Evolutionary conservation across 2,329 filamentous ascomycete species (phyloP), one percentile per base, ranked within the genome.

Genomic region (Alternaria panax): DNA sequence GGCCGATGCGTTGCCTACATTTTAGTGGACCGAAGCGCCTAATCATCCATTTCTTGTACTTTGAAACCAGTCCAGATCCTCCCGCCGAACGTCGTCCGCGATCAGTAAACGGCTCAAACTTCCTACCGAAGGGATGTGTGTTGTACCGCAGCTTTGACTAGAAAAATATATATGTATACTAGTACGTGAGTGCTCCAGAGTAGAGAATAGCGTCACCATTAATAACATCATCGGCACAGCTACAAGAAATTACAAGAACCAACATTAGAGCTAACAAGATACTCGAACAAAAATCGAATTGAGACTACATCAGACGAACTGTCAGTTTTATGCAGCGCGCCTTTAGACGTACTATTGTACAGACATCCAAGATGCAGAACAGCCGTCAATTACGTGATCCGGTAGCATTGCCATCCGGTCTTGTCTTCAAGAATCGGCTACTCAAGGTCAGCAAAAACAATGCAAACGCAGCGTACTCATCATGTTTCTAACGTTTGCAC

Each of bases 381-480:
- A 43, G 20, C 47, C 69, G 18, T 34, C 47, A 27, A 32, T 28
- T 47, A 34, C 18, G 28, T 20, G 55, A 63, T 18, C 61, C 63
- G 30, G 62, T 78, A 27, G 63, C 62, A 40, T 47, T 69, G 25
- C 70, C 69, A 45, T 72, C 65, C 36, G 73, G 74, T 11, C 51
- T 75, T 7, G 69, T 67, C 2, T 71, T 80, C 14, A 72, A 71
- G 7, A 80, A 80, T 34, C 71, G 78, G 18, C 68, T 79, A 3
- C 69, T 78, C 12, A 78, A 80, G 60, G 70, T 72, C 57, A 7
- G 80, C 87, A 76, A 80, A 83, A 5, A 82, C 86, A 47, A 72
- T 67, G 38, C 68, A 82, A 27, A 76, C 82, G 1, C 85, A 85
- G 0, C 79, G 79, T 12, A 67, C n/a, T n/a, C n/a, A 18, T 20